Conservation (phyloP, 108 stramenopile species). For the Fistulifera solaris region DNA sequence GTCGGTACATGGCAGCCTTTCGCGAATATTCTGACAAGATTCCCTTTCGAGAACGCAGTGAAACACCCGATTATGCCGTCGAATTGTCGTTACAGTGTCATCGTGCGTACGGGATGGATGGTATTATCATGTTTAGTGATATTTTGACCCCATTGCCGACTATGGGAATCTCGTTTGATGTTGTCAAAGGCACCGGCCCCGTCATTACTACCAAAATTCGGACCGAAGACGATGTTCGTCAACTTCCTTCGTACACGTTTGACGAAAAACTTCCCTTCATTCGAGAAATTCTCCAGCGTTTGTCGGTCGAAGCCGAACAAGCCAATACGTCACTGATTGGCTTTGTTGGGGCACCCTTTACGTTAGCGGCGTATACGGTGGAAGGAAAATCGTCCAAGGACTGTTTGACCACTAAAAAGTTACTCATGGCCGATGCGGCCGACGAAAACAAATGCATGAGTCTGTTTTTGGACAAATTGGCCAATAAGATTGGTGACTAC, state of each 20-base stretch:
- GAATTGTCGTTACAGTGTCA: constrained; percentile 93
- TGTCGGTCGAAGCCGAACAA: constrained; percentile 66
- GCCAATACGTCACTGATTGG: constrained; percentile 94
- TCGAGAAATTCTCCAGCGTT: constrained; percentile 66
- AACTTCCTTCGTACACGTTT: constrained; percentile 42
- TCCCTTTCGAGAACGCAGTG: constrained; percentile 86
- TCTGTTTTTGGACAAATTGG: constrained; percentile 78
- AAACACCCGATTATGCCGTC: constrained; percentile 91
- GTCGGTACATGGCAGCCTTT: constrained; percentile 97
- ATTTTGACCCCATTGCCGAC: constrained; percentile 95
- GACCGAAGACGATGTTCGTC: constrained; percentile 48
- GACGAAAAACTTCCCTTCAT: constrained; percentile 89
- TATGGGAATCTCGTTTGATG: constrained; percentile 95
- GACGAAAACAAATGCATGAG: constrained; percentile 62
- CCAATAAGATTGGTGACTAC: constrained; percentile 85
- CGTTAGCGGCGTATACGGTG: constrained; percentile 92
- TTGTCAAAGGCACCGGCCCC: constrained; percentile 90
- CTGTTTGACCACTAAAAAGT: constrained; percentile 74
- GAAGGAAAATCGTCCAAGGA: constrained; percentile 91
- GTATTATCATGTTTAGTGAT: constrained; percentile 98
- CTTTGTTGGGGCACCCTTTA: constrained; percentile 98
- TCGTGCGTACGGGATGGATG: constrained; percentile 92
- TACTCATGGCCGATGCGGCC: constrained; percentile 80
- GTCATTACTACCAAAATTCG: constrained; percentile 71
- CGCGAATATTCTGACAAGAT: constrained; percentile 89